Percentiles rank a stretch among this genome's conserved stretches.
Conservation (phyloP, 352 stramenopile species). For the Globisporangium abappressorium region DNA sequence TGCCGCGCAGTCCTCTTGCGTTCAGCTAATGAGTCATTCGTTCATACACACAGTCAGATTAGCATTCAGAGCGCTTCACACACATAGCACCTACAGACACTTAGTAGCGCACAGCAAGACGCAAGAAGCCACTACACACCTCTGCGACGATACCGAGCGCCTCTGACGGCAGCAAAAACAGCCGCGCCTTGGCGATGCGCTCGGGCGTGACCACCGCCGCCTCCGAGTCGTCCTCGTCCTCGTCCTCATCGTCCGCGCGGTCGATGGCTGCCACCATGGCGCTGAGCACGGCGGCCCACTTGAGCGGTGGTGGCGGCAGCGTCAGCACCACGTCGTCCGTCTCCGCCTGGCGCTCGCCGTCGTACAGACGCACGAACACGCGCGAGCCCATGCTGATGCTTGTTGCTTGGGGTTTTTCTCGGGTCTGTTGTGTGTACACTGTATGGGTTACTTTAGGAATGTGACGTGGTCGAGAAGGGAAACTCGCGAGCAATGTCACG, state of each 20-base stretch:
- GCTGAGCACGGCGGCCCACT: conserved; percentile 58
- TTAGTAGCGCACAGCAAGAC: not conserved
- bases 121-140: conserved; percentile 18
- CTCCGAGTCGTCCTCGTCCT: conserved; percentile 39
- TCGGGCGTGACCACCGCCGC: conserved; percentile 10
- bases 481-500: not conserved
- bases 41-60: conserved; percentile 6
- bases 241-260: conserved; percentile 44
- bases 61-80: not conserved
- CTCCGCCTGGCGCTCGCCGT: conserved; percentile 44
- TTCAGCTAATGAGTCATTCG: conserved; percentile 40
- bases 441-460: conserved; percentile 2
- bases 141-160: conserved; percentile 58
- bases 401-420: not conserved
- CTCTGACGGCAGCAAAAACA: conserved; percentile 65
- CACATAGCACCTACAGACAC: not conserved
- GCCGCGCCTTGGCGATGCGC: conserved; percentile 38
- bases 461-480: not conserved
- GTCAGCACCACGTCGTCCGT: conserved; percentile 66
- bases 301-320: conserved; percentile 60
- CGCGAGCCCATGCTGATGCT: conserved; percentile 43
- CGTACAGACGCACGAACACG: conserved; percentile 79
- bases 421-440: not conserved
- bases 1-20: conserved; percentile 62
- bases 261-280: conserved; percentile 61